Conservation (phyloP, 306 rosid genomes). For the Hylodesmum podocarpum region DNA sequence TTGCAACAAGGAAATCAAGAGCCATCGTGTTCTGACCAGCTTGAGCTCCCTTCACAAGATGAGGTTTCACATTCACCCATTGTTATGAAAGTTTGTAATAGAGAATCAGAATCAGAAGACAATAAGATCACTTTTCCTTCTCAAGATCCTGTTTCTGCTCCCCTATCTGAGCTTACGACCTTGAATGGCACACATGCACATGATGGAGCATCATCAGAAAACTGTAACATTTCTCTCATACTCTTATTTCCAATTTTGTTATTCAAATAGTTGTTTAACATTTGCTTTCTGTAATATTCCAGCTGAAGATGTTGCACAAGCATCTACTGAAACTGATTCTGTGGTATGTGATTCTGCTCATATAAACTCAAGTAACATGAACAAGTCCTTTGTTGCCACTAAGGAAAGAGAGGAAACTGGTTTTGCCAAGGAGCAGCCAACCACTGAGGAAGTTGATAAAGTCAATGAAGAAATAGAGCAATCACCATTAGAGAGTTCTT, state of each 20-base stretch:
- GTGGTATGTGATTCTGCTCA: constrained; percentile 29
- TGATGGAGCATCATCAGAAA: constrained; percentile 34
- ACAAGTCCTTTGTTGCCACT: constrained; percentile 13
- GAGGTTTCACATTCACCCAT: constrained; percentile 36
- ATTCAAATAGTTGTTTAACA: constrained; percentile 3
- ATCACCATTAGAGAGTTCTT: constrained; percentile 14
- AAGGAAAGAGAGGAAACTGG: constrained; percentile 38
- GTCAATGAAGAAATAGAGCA: constrained; percentile 42
- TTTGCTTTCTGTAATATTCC: constrained; percentile 34
- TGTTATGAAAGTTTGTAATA: constrained; percentile 17
- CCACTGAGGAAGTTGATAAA: constrained; percentile 31
- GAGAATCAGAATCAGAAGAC: constrained; percentile 38
- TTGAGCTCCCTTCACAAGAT: constrained; percentile 52
- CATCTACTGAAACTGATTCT: constrained; percentile 30
- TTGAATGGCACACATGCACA: constrained; percentile 8
- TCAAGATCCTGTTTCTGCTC: constrained; percentile 28
- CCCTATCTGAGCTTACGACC: constrained; percentile 33
- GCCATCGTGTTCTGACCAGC: constrained; percentile 36
- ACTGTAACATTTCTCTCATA: constrained; percentile 41
- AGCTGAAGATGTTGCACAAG: constrained; percentile 42
- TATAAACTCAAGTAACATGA: constrained; percentile 27
- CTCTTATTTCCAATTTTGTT: background rate
- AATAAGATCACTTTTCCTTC: constrained; percentile 28
- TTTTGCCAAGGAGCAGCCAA: constrained; percentile 31
- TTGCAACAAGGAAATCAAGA: constrained; percentile 39